Percentiles rank a stretch among this genome's conserved stretches.
These are phyloP conservation scores for Stemphylium lycopersici DNA, from an alignment of 2,329 filamentous ascomycete species.

Conservation along the genomic window DNA sequence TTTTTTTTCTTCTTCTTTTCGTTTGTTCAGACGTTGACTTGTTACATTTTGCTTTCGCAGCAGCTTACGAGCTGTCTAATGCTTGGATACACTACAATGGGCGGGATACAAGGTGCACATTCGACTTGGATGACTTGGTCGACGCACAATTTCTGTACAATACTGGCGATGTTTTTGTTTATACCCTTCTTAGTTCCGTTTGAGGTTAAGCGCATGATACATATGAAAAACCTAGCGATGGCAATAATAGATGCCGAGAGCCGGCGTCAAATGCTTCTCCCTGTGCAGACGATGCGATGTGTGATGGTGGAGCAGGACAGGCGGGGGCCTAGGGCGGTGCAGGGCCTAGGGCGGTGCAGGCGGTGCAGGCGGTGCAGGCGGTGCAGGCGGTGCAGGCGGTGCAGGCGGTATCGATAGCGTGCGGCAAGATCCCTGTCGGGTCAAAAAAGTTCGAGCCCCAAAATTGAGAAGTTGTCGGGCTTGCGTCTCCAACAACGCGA, in stretches of 20 bases:
- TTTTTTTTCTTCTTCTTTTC: constrained; percentile 1
- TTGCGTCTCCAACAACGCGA: constrained; percentile 20
- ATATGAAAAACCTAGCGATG: constrained; percentile 3
- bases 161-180: constrained; percentile 16
- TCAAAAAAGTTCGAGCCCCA: constrained; percentile 23
- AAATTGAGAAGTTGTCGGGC: constrained; percentile 11
- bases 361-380: too few relatives aligned
- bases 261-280: not conserved
- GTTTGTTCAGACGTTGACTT: constrained; percentile 1
- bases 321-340: constrained; percentile 6
- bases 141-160: constrained; percentile 9
- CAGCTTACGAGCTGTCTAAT: constrained; percentile 18
- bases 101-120: constrained; percentile 8
- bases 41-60: constrained; percentile 4
- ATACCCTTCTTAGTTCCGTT: constrained; percentile 18
- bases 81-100: constrained; percentile 11
- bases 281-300: not conserved
- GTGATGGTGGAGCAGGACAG: constrained; percentile 2
- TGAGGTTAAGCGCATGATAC: constrained; percentile 5
- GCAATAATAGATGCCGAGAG: not conserved
- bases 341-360: not conserved
- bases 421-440: constrained; percentile 15
- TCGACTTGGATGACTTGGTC: constrained; percentile 2
- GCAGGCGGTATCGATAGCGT: constrained; percentile 25
- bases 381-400: constrained; percentile 2